Evolutionary conservation across 331 rosid species (phyloP), one percentile per base, ranked within the genome.

Genomic region (Telfairia occidentalis): DNA sequence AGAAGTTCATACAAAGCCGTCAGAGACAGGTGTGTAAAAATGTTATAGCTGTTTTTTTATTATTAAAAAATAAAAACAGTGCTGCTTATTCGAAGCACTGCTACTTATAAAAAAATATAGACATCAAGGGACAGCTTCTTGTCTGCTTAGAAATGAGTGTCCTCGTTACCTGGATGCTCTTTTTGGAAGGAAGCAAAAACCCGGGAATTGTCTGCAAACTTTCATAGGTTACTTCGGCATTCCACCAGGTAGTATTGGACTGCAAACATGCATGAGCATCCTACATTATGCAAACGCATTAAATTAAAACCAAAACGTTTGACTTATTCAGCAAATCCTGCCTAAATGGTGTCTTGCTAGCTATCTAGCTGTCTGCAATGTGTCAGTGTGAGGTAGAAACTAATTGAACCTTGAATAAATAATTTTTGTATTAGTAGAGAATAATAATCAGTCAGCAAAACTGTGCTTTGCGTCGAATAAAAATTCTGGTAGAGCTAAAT

Each of bases 1-100:
- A 89, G 89, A 95, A 95, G 85, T 95, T 95, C 87, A 95, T 95
- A 81, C 98, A 95, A 80, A 88, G 96, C 82, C 96, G 98, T 64
- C 90, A 81, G 81, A 85, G 88, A 87, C 96, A 95, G 98, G 98
- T 94, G 81, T 76, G 84, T 80, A 18, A 57, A 24, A 40, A 75
- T 65, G 28, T 34, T 45, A 21, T 53, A 7, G 15, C 48, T 9
- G 42, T 77, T 34, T 21, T 16, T 70, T 54, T n/a, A 26, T 9
- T n/a, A n/a, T n/a, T n/a, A n/a, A n/a, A n/a, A n/a, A 32, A 5
- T 2, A 32, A 32, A 10, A 69, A 35, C 21, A 37, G 32, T 73
- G 69, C 65, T 46, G 65, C 60, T 23, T 29, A n/a, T 60, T 58
- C 26, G 52, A 28, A 43, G 13, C 53, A 1, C 37, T 71, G 50